Base-by-base conservation (phyloP, 2,329 filamentous ascomycete genomes). In the Aureobasidium vineae region DNA sequence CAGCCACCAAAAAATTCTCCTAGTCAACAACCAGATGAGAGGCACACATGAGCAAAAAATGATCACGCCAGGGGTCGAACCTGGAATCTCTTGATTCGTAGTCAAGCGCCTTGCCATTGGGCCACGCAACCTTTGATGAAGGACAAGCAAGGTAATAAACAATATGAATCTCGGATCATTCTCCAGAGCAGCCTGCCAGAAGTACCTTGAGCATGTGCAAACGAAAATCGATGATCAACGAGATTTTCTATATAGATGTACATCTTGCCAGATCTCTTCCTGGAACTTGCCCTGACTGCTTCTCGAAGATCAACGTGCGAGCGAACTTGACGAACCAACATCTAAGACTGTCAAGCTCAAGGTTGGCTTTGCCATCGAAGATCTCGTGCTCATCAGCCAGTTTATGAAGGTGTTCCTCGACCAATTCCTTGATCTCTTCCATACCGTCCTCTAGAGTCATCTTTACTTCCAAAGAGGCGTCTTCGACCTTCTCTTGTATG, bases 21-120 rank as follows among this genome's bases (percentile, higher is more conserved):
- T n/a, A 7, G 4, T 21, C 15, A n/a, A 33, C 21, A n/a, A 33
- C 36, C 16, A 23, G 10, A 11, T 8, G 19, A 33, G 8, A 23
- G 1, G 11, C 19, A 31, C 49, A 52, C 8, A 53, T 3, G 2
- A 36, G 40, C 56, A 64, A 66, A 66, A 50, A 56, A 19, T 66
- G 63, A 66, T 31, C 64, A 60, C 64, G 64, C 45, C 66, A 67
- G 66, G 66, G 66, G 43, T 67, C 66, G 66, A 67, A 67, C 66
- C 66, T 67, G 66, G 40, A 67, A 67, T 67, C 60, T 67, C 66
- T 66, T 68, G 57, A 68, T 63, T 82, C 80, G 81, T 82, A 83
- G 81, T 83, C 81, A 83, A 82, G 79, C 81, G 80, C 81, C 81
- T 83, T 83, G 80, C 81, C 81, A 83, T 83, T 83, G 81, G 81